These are phyloP conservation scores for Neoarthrinium moseri DNA, from an alignment of 2,329 filamentous ascomycete species.

Conservation along the genomic window DNA sequence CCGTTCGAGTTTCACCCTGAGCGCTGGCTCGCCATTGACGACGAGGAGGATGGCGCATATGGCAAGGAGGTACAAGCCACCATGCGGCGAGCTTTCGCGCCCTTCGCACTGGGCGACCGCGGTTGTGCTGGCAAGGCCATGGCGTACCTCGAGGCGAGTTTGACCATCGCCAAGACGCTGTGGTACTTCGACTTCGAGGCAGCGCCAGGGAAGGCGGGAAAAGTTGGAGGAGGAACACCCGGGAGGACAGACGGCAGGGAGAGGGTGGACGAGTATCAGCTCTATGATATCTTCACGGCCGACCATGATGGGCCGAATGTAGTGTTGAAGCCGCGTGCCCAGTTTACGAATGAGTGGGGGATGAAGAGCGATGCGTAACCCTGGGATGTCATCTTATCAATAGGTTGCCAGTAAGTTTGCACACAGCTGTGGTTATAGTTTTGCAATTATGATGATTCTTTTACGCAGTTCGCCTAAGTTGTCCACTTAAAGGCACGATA, in stretches of 20 bases:
- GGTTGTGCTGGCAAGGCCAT: constrained; percentile 32
- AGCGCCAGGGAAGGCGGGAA: not conserved
- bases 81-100: constrained; percentile 18
- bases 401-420: too few species aligned
- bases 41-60: constrained; percentile 12
- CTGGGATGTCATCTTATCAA: too few species aligned
- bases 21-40: constrained; percentile 27
- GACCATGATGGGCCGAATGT: not conserved
- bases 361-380: too few species aligned
- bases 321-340: too few species aligned
- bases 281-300: not conserved
- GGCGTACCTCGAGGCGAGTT: constrained; percentile 19
- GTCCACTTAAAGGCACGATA: too few species aligned
- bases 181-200: constrained; percentile 15
- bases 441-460: too few species aligned
- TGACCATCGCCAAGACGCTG: constrained; percentile 19
- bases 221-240: not conserved
- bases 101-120: constrained; percentile 33
- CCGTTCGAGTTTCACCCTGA: constrained; percentile 28
- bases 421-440: too few species aligned
- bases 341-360: too few species aligned
- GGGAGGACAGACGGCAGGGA: not conserved
- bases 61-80: too few species aligned
- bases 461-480: too few species aligned
- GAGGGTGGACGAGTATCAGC: not conserved